phyloP scores from a whole-genome alignment of 2,329 filamentous ascomycete genomes.

The Orbilia javanica region DNA sequence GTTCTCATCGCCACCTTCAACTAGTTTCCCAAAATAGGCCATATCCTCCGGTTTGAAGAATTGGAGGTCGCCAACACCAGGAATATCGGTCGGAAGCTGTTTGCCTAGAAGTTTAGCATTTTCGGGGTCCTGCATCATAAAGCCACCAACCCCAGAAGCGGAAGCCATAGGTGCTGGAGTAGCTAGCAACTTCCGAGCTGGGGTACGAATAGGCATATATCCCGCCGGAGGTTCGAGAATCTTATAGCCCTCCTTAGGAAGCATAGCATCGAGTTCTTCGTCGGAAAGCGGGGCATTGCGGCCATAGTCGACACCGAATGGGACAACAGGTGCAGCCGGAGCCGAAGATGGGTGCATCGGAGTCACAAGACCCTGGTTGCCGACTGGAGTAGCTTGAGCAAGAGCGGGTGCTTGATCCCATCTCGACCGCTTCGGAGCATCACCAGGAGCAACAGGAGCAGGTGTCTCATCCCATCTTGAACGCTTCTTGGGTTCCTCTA shows the following conservation, averaged over 20 bases:
- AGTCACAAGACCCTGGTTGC: conserved; percentile 79
- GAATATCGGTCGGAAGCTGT: conserved; percentile 93
- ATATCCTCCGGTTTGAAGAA: conserved; percentile 99
- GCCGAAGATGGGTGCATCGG: conserved; percentile 78
- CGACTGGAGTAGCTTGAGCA: conserved; percentile 77
- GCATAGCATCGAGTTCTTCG: conserved; percentile 91
- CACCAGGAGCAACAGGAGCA: conserved; percentile 70
- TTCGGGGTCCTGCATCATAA: conserved; percentile 97
- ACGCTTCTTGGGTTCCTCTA: conserved; percentile 75
- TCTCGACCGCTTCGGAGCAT: conserved; percentile 79
- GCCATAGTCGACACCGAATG: conserved; percentile 85
- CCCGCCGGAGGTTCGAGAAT: conserved; percentile 90
- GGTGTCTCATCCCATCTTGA: conserved; percentile 91
- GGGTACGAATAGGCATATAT: conserved; percentile 84
- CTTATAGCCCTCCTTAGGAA: conserved; percentile 93
- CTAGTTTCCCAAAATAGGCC: conserved; percentile 97
- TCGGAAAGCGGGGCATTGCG: conserved; percentile 88
- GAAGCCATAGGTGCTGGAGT: conserved; percentile 75
- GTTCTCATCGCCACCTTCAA: conserved; percentile 93
- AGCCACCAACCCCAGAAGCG: conserved; percentile 77
- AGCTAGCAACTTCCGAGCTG: conserved; percentile 79
- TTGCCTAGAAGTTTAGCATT: conserved; percentile 85
- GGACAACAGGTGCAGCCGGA: conserved; percentile 69
- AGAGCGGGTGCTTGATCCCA: conserved; percentile 89
- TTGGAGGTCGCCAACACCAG: conserved; percentile 92